Conservation (phyloP, 2,329 filamentous ascomycete genomes). For the Neofusicoccum sp. region DNA sequence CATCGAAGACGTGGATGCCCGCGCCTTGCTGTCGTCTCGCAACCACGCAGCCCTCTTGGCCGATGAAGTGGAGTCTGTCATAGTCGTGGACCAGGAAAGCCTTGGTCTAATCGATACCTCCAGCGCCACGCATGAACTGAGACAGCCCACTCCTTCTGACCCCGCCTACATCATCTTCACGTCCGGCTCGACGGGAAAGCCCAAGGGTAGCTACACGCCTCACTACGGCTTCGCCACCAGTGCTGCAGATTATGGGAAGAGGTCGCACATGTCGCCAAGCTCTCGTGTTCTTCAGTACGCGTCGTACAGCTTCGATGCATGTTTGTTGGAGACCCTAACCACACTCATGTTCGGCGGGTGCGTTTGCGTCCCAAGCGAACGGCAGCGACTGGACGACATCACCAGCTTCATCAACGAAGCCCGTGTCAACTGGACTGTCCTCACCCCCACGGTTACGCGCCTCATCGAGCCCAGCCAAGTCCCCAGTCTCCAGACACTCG, state of each 20-base stretch:
- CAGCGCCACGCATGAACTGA: constrained; percentile 41
- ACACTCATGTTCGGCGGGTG: constrained; percentile 40
- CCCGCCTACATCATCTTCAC: constrained; percentile 71
- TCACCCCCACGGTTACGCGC: constrained; percentile 40
- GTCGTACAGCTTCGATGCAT: constrained; percentile 31
- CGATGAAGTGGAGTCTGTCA: constrained; percentile 46
- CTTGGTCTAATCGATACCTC: constrained; percentile 46
- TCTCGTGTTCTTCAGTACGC: constrained; percentile 29
- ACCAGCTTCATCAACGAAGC: constrained; percentile 38
- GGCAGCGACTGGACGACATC: constrained; percentile 46
- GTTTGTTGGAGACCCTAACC: constrained; percentile 34
- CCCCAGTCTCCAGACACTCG: constrained; percentile 40
- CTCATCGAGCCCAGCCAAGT: constrained; percentile 40
- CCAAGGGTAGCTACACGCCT: constrained; percentile 65
- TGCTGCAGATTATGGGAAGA: constrained; percentile 31
- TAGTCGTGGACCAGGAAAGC: constrained; percentile 48
- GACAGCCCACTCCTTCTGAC: constrained; percentile 18
- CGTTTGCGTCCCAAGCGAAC: constrained; percentile 35
- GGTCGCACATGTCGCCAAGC: constrained; percentile 23
- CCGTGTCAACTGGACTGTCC: constrained; percentile 29
- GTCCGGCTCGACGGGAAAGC: constrained; percentile 95
- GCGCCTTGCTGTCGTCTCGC: constrained; percentile 31
- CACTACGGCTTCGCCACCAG: constrained; percentile 61
- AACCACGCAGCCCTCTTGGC: constrained; percentile 47
- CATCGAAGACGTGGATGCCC: constrained; percentile 24